Evolutionary conservation across 225 moss, liverwort and hornwort species (phyloP), one percentile per base, ranked within the genome.

Genomic region (Antitrichia curtipendula): DNA sequence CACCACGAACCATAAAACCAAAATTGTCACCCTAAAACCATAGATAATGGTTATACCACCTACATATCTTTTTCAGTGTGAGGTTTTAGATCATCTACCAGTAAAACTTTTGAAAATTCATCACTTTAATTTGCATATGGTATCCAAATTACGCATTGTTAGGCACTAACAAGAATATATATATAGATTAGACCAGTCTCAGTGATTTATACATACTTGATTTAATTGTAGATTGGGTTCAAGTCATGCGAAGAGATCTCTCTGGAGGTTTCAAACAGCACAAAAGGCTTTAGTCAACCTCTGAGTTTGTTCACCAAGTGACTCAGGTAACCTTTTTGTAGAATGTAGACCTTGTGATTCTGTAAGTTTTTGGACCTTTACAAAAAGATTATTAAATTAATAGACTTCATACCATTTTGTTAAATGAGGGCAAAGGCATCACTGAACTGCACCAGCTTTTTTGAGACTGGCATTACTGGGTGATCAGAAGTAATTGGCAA

Each of bases 191-290:
- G 57, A 83, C 71, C 43, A 71, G 57, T 16, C 15, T 57, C 12
- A 27, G 22, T 84, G 75, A 82, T 32, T 43, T 24, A 7, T 13
- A 28, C 15, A 28, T 88, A 17, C 53, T 34, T 75, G 63, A 75
- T 68, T 10, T 82, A 5, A 66, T 82, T 82, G 91, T 94, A 97
- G 95, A 94, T 97, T 82, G 94, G 97, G 85, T 97, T 97, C 89
- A 95, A 92, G 84, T 94, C 96, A 68, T 95, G 92, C 53, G 88
- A 90, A 59, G 87, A 95, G 87, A 85, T 96, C 18, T 94, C 93
- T 58, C 83, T 73, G 45, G 86, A 93, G 43, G 95, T 96, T 65
- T 95, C 95, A 6, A 88, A 94, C 36, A 94, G 93, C 87, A 93
- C 82, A 20, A 62, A 89, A 84, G 96, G 96, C 53, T 94, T 95